phyloP scores from a whole-genome alignment of 257 asterid species.

The Paraleonurus japonicus region DNA sequence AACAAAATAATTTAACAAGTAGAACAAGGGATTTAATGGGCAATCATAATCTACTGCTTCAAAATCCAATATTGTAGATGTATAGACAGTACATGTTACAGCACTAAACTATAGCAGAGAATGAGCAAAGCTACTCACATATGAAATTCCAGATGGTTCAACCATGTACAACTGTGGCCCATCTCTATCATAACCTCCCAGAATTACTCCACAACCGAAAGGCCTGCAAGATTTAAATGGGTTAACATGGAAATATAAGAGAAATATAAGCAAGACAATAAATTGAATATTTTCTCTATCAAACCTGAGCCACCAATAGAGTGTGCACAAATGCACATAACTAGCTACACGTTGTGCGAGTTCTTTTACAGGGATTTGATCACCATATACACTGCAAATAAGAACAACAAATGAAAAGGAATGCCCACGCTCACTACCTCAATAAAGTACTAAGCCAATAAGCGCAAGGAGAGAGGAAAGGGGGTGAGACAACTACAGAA shows the following conservation, averaged over 20 bases:
- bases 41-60: slow-evolving; percentile 4
- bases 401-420: not conserved
- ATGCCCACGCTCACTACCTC: not conserved
- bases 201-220: slow-evolving; percentile 87
- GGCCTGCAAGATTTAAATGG: slow-evolving; percentile 53
- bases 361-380: slow-evolving; percentile 81
- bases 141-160: slow-evolving; percentile 87
- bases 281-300: not conserved
- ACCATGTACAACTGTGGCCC: slow-evolving; percentile 91
- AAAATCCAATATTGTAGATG: not conserved
- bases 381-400: slow-evolving; percentile 72
- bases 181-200: slow-evolving; percentile 96
- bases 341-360: slow-evolving; percentile 94
- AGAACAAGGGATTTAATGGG: not conserved
- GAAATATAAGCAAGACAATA: not conserved
- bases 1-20: not conserved
- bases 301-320: slow-evolving; percentile 99
- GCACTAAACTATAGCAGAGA: slow-evolving; percentile 16
- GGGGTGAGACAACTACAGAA: not conserved
- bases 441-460: not conserved
- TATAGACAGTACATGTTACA: not conserved
- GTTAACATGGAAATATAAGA: slow-evolving; percentile 22
- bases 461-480: not conserved
- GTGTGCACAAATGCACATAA: slow-evolving; percentile 92
- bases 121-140: slow-evolving; percentile 44